Evolutionary conservation across 1,139 yeast species (phyloP).

Genomic region (Zhuliangozyma parablackwelliae): DNA sequence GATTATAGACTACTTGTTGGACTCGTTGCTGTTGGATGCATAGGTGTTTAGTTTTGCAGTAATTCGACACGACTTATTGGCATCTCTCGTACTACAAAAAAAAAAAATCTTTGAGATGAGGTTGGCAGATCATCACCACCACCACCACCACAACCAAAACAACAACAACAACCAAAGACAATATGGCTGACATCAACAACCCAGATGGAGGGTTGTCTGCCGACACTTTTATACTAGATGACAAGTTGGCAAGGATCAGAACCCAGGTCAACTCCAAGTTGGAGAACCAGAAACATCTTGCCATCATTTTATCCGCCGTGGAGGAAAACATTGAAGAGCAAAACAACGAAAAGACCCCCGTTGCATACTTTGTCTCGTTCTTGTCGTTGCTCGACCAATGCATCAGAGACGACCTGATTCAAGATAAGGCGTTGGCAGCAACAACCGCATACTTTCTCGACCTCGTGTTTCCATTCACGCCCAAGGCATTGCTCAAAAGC

Average conservation of each 20-base stretch:
- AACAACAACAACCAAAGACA: not conserved
- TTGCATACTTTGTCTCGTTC: conserved; percentile 81
- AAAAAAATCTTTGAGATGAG: not conserved
- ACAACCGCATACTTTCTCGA: conserved; percentile 81
- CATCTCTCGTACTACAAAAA: not conserved
- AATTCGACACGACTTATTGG: too few species aligned
- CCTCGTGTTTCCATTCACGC: conserved; percentile 70
- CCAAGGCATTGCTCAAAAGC: conserved; percentile 60
- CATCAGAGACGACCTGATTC: conserved; percentile 48
- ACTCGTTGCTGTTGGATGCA: conserved; percentile 42
- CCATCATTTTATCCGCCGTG: conserved; percentile 77
- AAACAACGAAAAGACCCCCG: conserved; percentile 53
- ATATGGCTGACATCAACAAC: conserved; percentile 20
- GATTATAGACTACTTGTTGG: conserved; percentile 41
- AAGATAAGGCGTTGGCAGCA: conserved; percentile 62
- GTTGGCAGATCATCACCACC: too few species aligned
- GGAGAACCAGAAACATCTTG: conserved; percentile 73
- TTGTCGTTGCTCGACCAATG: conserved; percentile 78
- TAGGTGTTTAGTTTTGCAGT: conserved; percentile 8
- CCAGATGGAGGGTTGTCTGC: conserved; percentile 41
- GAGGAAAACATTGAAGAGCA: conserved; percentile 84
- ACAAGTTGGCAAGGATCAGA: conserved; percentile 65
- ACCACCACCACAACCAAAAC: too few species aligned
- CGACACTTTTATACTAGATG: conserved; percentile 54
- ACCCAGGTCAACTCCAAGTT: conserved; percentile 68